These are phyloP conservation scores for Escallonia rubra DNA, from an alignment of 129 eudicot species.

Conservation along the genomic window DNA sequence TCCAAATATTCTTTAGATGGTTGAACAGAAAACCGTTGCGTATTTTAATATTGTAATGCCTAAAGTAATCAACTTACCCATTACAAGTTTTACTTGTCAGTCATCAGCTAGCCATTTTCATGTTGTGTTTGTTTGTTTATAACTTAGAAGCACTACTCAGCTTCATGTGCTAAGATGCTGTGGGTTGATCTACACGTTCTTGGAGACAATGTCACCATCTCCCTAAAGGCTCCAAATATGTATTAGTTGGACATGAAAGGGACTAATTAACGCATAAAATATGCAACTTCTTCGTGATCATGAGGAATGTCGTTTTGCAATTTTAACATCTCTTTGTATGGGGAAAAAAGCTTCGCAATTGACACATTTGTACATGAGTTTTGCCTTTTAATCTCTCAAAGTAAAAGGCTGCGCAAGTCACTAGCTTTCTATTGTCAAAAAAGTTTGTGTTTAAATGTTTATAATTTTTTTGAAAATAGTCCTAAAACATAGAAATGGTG, in stretches of 20 bases:
- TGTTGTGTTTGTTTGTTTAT: neutral
- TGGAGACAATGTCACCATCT: neutral
- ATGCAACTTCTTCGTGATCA: too few relatives aligned
- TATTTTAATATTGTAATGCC: neutral
- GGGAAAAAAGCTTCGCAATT: neutral
- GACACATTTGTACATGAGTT: neutral
- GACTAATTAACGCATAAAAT: neutral
- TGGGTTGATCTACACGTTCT: neutral
- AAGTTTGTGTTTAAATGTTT: too few relatives aligned
- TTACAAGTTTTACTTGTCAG: neutral
- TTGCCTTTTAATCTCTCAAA: neutral
- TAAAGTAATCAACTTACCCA: neutral
- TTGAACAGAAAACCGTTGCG: too few relatives aligned
- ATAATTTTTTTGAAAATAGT: too few relatives aligned
- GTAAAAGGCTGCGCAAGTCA: neutral
- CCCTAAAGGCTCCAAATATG: neutral
- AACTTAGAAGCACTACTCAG: neutral
- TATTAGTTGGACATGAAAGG: neutral
- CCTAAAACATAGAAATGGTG: too few relatives aligned
- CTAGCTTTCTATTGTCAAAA: too few relatives aligned
- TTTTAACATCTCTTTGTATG: too few relatives aligned
- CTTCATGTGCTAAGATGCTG: neutral
- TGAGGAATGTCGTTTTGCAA: too few relatives aligned
- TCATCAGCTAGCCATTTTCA: too few relatives aligned
- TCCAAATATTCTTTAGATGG: too few relatives aligned